Conservation (phyloP, 139 green algal genomes). For the Mesostigma viride region DNA sequence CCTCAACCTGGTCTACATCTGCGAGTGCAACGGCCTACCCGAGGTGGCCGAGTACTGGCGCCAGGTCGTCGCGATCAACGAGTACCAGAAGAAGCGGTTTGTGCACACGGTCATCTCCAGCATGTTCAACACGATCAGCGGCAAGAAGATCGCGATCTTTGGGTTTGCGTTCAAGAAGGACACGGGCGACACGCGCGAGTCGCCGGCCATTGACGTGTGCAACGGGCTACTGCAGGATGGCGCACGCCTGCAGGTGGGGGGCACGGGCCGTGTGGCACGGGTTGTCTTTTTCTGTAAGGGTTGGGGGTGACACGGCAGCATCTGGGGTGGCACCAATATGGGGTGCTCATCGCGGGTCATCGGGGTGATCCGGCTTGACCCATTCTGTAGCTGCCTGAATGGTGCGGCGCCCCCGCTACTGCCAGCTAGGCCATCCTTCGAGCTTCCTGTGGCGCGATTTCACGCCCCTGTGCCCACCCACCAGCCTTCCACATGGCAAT, state of each 20-base stretch:
- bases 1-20: slow-evolving; percentile 93
- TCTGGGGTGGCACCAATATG: too few relatives aligned
- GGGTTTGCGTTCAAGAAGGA: slow-evolving; percentile 99
- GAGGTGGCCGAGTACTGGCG: slow-evolving; percentile 93
- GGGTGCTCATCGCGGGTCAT: too few relatives aligned
- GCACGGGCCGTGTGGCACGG: too few relatives aligned
- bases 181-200: slow-evolving; percentile 91
- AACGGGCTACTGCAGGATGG: slow-evolving; percentile 63
- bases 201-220: slow-evolving; percentile 95
- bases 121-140: slow-evolving; percentile 98
- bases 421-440: too few relatives aligned
- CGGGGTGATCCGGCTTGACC: too few relatives aligned
- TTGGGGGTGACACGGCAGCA: too few relatives aligned
- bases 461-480: too few relatives aligned
- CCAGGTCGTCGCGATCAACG: slow-evolving; percentile 78
- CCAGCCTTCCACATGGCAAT: too few relatives aligned
- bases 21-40: slow-evolving; percentile 67
- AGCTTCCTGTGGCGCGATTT: too few relatives aligned
- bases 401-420: too few relatives aligned
- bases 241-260: slow-evolving; percentile 54
- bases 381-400: too few relatives aligned
- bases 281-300: too few relatives aligned
- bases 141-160: slow-evolving; percentile 90
- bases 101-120: slow-evolving; percentile 77
- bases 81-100: slow-evolving; percentile 97